Conservation (phyloP, 1,139 yeast genomes). For the Debaryomyces robertsiae region DNA sequence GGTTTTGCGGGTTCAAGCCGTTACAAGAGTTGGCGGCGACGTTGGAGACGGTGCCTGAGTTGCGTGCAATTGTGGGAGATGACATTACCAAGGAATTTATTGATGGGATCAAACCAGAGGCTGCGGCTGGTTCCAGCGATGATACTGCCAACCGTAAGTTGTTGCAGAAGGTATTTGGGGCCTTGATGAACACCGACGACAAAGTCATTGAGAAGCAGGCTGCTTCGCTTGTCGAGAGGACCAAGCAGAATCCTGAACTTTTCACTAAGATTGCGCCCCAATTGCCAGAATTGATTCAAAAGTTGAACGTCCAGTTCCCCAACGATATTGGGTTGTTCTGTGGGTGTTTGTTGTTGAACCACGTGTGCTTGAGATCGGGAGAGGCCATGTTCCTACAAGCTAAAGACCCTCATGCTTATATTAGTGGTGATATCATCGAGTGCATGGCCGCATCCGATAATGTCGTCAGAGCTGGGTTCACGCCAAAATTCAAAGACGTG, state of each 20-base stretch:
- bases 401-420: conserved; percentile 97
- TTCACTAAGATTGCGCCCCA: conserved; percentile 48
- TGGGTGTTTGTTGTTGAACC: conserved; percentile 90
- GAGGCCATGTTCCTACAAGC: conserved; percentile 97
- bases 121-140: conserved; percentile 46
- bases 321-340: conserved; percentile 93
- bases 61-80: conserved; percentile 67
- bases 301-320: conserved; percentile 87
- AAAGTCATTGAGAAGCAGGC: conserved; percentile 57
- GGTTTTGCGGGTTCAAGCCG: conserved; percentile 97
- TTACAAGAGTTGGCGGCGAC: conserved; percentile 71
- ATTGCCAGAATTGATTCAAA: conserved; percentile 69
- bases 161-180: conserved; percentile 73
- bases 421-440: conserved; percentile 94
- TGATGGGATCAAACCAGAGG: conserved; percentile 47
- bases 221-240: conserved; percentile 60
- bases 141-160: conserved; percentile 60
- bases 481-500: conserved; percentile 97
- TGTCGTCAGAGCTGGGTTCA: conserved; percentile 97
- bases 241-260: conserved; percentile 52
- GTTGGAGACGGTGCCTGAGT: conserved; percentile 73
- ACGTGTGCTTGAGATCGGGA: conserved; percentile 80
- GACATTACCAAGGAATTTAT: conserved; percentile 57
- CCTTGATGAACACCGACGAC: conserved; percentile 79
- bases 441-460: conserved; percentile 99